Evolutionary conservation across 2,329 filamentous ascomycete species (phyloP).

Genomic region (Canariomyces notabilis): DNA sequence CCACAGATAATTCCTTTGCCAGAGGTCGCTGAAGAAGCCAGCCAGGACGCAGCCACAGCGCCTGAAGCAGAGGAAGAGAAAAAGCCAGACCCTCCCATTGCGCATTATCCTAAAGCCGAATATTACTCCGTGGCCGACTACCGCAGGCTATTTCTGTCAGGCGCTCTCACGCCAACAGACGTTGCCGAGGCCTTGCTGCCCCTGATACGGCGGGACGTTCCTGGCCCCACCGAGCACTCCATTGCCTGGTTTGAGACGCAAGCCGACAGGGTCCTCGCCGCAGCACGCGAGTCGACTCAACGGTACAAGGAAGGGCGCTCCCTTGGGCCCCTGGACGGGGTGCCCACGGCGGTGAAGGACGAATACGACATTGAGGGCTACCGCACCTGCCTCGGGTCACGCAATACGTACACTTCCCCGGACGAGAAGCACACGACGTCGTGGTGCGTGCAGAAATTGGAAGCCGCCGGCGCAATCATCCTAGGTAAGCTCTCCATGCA

Average conservation of each 20-base stretch:
- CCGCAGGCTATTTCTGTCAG: constrained; percentile 39
- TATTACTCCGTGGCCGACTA: constrained; percentile 47
- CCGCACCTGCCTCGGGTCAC: constrained; percentile 58
- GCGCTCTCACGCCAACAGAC: constrained; percentile 41
- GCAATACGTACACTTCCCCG: constrained; percentile 51
- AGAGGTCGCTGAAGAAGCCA: neutral
- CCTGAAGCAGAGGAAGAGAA: constrained; percentile 6
- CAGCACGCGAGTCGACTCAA: constrained; percentile 41
- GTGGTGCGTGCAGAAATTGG: constrained; percentile 66
- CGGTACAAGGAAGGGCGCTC: constrained; percentile 50
- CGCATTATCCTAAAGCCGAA: constrained; percentile 17
- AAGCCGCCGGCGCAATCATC: constrained; percentile 65
- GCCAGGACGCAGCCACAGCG: neutral
- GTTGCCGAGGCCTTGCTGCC: constrained; percentile 43
- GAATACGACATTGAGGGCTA: constrained; percentile 74
- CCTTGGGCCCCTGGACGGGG: constrained; percentile 62
- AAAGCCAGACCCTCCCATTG: constrained; percentile 1
- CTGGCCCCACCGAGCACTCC: constrained; percentile 36
- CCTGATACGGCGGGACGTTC: constrained; percentile 38
- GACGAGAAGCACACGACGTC: constrained; percentile 45
- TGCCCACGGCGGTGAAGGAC: constrained; percentile 72
- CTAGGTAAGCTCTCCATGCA: constrained; percentile 74
- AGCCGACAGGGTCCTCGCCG: constrained; percentile 36
- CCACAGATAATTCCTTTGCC: constrained; percentile 40
- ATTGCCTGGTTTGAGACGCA: constrained; percentile 42